A percentile compares a stretch with the other conserved stretches of the same genome.
phyloP scores from a whole-genome alignment of 768 basidiomycete species.

The Lactarius sp. region DNA sequence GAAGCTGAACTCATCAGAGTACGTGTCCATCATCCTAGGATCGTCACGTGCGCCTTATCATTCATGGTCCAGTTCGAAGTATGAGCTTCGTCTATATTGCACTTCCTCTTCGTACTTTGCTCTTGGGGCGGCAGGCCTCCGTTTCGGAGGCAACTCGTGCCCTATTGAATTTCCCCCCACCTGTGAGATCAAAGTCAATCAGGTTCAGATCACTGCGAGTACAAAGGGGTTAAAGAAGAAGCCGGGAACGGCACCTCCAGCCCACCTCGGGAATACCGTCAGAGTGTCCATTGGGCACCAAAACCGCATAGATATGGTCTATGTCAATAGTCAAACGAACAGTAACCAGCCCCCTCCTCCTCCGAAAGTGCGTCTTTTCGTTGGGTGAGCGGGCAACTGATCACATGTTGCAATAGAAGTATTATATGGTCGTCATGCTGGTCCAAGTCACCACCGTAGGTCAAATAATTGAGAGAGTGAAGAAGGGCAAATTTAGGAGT shows the following conservation, averaged over 20 bases:
- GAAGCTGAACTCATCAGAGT: slow-evolving; percentile 50
- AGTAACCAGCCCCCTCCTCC: slow-evolving; percentile 53
- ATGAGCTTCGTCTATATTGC: slow-evolving; percentile 84
- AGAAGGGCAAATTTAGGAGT: slow-evolving; percentile 59
- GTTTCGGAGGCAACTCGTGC: slow-evolving; percentile 50
- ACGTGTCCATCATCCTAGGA: not conserved
- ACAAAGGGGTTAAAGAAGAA: slow-evolving; percentile 93
- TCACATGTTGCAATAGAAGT: slow-evolving; percentile 55
- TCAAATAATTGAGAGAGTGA: slow-evolving; percentile 62
- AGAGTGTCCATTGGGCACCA: slow-evolving; percentile 41
- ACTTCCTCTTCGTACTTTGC: slow-evolving; percentile 76
- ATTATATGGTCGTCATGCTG: slow-evolving; percentile 77
- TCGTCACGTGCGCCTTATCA: not conserved
- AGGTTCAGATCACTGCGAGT: slow-evolving; percentile 60
- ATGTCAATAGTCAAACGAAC: slow-evolving; percentile 65
- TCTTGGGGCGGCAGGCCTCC: slow-evolving; percentile 45
- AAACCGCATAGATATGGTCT: slow-evolving; percentile 83
- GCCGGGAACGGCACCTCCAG: slow-evolving; percentile 89
- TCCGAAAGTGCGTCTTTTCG: slow-evolving; percentile 51
- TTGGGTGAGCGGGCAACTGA: not conserved
- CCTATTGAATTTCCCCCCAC: slow-evolving; percentile 89
- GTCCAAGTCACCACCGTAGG: slow-evolving; percentile 73
- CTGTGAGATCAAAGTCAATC: slow-evolving; percentile 87
- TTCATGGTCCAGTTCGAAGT: slow-evolving; percentile 46
- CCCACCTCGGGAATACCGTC: slow-evolving; percentile 50